Percentiles rank a stretch among this genome's conserved stretches.
These are phyloP conservation scores for Massospora cicadina DNA, from an alignment of 371 early-diverging fungal genomes.

Conservation along the genomic window DNA sequence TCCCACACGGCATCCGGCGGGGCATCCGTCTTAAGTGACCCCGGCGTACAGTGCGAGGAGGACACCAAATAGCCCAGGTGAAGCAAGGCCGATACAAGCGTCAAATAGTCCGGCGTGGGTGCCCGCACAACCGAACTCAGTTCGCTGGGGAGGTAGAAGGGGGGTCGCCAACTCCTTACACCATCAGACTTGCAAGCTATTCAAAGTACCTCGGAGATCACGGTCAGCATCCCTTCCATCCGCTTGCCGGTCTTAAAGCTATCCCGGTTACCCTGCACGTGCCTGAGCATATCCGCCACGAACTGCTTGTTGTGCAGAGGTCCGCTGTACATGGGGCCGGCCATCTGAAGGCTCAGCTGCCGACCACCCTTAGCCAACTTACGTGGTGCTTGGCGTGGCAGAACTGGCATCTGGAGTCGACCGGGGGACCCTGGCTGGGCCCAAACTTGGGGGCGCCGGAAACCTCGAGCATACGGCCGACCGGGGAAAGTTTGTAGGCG, in stretches of 20 bases:
- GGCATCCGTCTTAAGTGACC: constrained; percentile 91
- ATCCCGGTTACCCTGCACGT: constrained; percentile 31
- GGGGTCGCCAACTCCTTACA: constrained; percentile 50
- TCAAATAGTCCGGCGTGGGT: background rate
- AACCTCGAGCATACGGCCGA: constrained; percentile 37
- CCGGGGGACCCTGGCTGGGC: constrained; percentile 40
- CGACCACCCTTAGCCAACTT: constrained; percentile 12
- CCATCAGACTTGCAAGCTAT: background rate
- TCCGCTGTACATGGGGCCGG: constrained; percentile 91
- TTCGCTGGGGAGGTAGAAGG: constrained; percentile 44
- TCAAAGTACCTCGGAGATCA: constrained; percentile 51
- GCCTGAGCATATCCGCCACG: constrained; percentile 45
- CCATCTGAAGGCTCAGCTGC: constrained; percentile 31
- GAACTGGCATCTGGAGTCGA: constrained; percentile 39
- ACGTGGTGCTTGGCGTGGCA: constrained; percentile 51
- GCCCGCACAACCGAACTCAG: constrained; percentile 18
- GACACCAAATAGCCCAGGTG: constrained; percentile 88
- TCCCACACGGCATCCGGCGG: constrained; percentile 86
- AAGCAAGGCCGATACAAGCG: constrained; percentile 65
- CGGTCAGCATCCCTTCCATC: constrained; percentile 90
- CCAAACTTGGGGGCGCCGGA: constrained; percentile 35
- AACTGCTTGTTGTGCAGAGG: constrained; percentile 71
- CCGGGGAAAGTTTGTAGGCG: constrained; percentile 40
- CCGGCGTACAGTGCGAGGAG: constrained; percentile 68
- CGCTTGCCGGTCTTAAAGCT: constrained; percentile 59